Evolutionary conservation across 2,329 filamentous ascomycete species (phyloP).

Genomic region (Penicillium sp.): DNA sequence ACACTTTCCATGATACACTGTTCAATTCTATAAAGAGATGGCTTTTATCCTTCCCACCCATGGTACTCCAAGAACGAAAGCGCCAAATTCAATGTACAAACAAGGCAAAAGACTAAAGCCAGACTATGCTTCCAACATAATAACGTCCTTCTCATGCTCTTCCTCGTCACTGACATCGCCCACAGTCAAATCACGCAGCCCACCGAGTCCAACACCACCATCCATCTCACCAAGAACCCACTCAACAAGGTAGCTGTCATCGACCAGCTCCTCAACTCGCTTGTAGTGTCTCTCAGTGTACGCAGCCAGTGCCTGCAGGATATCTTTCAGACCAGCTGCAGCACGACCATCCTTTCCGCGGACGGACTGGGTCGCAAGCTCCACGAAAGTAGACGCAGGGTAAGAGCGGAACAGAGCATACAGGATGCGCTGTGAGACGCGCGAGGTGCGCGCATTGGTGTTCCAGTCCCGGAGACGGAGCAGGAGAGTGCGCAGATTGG

Average conservation of each 20-base stretch:
- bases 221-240: slow-evolving; percentile 95
- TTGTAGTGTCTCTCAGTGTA: slow-evolving; percentile 95
- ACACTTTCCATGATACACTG: slow-evolving; percentile 4
- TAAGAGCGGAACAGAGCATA: slow-evolving; percentile 77
- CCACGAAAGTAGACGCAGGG: slow-evolving; percentile 72
- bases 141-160: slow-evolving; percentile 39
- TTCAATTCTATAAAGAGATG: slow-evolving; percentile 26
- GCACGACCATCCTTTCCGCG: slow-evolving; percentile 36
- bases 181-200: slow-evolving; percentile 24
- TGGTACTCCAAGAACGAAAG: slow-evolving; percentile 23
- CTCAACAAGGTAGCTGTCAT: slow-evolving; percentile 91
- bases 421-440: slow-evolving; percentile 80
- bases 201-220: slow-evolving; percentile 53
- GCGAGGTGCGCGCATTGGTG: slow-evolving; percentile 83
- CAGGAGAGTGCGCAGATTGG: slow-evolving; percentile 81
- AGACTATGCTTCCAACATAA: slow-evolving; percentile 39
- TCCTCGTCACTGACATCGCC: slow-evolving; percentile 21
- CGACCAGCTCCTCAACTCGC: slow-evolving; percentile 81
- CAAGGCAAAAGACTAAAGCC: slow-evolving; percentile 11
- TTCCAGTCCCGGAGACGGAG: slow-evolving; percentile 92
- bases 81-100: slow-evolving; percentile 27
- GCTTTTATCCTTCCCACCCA: slow-evolving; percentile 25
- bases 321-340: slow-evolving; percentile 69
- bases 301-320: slow-evolving; percentile 79
- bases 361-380: slow-evolving; percentile 52